A percentile compares a stretch with the other conserved stretches of the same genome.
Evolutionary conservation across 768 basidiomycete genomes (phyloP).

Genomic region (Calocybe cyanea): DNA sequence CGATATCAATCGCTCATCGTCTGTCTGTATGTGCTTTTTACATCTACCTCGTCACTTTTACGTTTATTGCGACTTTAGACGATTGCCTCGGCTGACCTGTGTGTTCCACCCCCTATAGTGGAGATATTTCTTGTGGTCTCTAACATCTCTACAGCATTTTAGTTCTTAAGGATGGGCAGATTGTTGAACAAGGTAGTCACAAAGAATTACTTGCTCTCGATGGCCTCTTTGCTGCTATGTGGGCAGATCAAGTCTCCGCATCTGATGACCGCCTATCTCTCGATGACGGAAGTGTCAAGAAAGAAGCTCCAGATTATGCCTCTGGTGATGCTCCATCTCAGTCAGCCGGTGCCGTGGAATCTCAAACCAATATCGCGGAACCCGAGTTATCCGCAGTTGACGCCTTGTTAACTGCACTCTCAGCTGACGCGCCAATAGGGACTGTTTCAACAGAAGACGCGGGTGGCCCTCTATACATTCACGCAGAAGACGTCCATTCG

Average conservation of each 20-base stretch:
- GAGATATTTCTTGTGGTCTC: background rate
- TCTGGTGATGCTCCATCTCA: constrained; percentile 28
- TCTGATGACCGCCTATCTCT: constrained; percentile 45
- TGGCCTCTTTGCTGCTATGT: constrained; percentile 81
- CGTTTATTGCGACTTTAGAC: constrained; percentile 31
- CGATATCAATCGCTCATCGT: constrained; percentile 77
- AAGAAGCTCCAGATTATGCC: constrained; percentile 42
- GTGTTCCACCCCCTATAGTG: constrained; percentile 22
- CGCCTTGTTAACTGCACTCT: too few relatives aligned
- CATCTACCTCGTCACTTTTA: constrained; percentile 1
- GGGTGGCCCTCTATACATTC: too few relatives aligned
- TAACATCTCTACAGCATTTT: constrained; percentile 56
- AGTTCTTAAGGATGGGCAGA: constrained; percentile 86
- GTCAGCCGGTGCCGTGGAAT: constrained; percentile 3
- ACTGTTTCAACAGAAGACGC: too few relatives aligned
- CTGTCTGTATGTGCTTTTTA: constrained; percentile 52
- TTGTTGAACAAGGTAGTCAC: constrained; percentile 80
- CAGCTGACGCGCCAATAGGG: too few relatives aligned
- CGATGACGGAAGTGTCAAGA: constrained; percentile 27
- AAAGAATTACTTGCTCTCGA: constrained; percentile 69
- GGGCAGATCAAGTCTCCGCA: constrained; percentile 78
- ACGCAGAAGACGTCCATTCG: constrained; percentile 25
- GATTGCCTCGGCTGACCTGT: constrained; percentile 61
- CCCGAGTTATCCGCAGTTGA: constrained; percentile 3
- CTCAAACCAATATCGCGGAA: background rate